Evolutionary conservation across 176 grass and related monocot genomes (phyloP), one percentile per base, ranked within the genome.

Genomic region (Luzula sylvatica): DNA sequence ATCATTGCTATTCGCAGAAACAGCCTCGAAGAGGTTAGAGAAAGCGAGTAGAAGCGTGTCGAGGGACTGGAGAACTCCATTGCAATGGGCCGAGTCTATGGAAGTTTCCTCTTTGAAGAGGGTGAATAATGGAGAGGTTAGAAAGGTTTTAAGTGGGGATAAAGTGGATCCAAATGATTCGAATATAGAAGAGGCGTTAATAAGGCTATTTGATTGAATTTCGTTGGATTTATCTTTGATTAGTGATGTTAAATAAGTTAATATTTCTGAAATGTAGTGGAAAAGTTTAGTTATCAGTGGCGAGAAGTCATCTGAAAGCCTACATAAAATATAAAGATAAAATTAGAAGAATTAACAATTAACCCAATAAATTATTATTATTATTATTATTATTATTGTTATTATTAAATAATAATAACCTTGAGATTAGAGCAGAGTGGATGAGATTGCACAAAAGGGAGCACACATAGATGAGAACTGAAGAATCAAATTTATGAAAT

Each of bases 391-490:
- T 41, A 42, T 23, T 48, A 50, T 46, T 52, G n/a, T n/a, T n/a
- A n/a, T n/a, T n/a, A n/a, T n/a, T n/a, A n/a, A n/a, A n/a, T n/a
- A n/a, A n/a, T n/a, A n/a, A n/a, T n/a, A 50, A 94, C 88, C 88
- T 95, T 61, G 80, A 65, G 49, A 95, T 44, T 26, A 84, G 38
- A 20, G 80, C 71, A 25, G 69, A 75, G 47, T 81, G 57, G 39
- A 78, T 72, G 40, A 80, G 55, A 72, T 88, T 88, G 76, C 83
- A 95, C 46, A 95, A 61, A 66, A 95, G 66, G 27, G 83, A 81
- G 40, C 89, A 95, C 38, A 53, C 39, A 61, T 75, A 88, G n/a
- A 84, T 52, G 52, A 75, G 76, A 72, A 51, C 65, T 72, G 76
- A 75, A 60, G 77, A 23, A 27, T 71, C 56, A 41, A 39, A 70